Evolutionary conservation across 768 basidiomycete species (phyloP), one percentile per base, ranked within the genome.

Genomic region (Pisolithus orientalis): DNA sequence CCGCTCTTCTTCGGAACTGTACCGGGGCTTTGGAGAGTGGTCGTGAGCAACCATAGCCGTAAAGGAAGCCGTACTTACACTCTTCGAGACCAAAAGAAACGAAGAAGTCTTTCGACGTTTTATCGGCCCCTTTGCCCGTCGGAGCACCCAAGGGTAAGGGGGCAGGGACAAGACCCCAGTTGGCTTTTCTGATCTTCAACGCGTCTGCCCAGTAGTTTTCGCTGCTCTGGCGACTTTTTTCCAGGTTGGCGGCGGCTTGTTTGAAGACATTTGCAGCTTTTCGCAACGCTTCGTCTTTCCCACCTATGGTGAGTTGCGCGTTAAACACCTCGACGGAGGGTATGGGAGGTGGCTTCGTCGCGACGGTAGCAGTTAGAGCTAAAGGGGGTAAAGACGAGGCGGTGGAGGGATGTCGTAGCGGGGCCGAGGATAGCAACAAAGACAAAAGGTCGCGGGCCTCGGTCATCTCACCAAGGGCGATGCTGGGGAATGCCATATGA

Each of bases 191-290:
- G 43, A 88, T 83, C 62, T 80, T 85, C 44, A 93, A 73, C 4
- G 90, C 90, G 63, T 91, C 82, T 6, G 83, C 74, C 90, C 90
- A 93, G 59, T 91, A 91, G 53, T 74, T 80, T 62, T 90, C 87
- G 39, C 83, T 79, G 46, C 77, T 72, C 8, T 78, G 58, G 39
- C 83, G 73, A 21, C 80, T 74, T 46, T 79, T 72, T 60, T 90
- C 87, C 70, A 90, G 80, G 49, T 79, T 78, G 50, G 79, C 75
- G 3, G 87, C 84, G 4, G 87, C 87, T 31, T 73, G 65, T 59
- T 82, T 87, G 57, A 91, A 86, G 1, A 90, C 70, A 50, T 75
- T 72, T 0, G 87, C 79, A 24, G 90, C 89, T 55, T 85, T 83
- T 57, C 90, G 71, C 32, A 93, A 67, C 0, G 88, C 81, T 63